Evolutionary conservation across 2,329 filamentous ascomycete genomes (phyloP), one percentile per base, ranked within the genome.

Genomic region (Salinomyces thailandicus): DNA sequence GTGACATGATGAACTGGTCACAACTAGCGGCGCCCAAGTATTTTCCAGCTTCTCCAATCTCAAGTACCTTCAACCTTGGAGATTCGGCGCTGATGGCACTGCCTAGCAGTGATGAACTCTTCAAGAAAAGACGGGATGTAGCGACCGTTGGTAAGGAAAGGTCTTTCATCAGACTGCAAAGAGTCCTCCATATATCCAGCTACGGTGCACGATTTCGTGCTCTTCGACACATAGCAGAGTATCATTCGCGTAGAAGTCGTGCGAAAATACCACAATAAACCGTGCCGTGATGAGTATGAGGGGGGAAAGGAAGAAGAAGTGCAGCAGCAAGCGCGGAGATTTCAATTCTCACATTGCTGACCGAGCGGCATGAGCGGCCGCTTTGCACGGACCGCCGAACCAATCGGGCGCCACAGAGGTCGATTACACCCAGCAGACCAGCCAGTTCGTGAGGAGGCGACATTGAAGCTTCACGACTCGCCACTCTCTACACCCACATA

Each of bases 201-300:
- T 78, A 72, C 71, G 71, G 67, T 62, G 72, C 72, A 57, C 60
- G 49, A 50, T 59, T 57, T 60, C 61, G 62, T 71, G 62, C 58
- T 78, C 72, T 79, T 55, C 72, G 70, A 66, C 67, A 73, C 68
- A 63, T 71, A 71, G 68, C 66, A 79, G 75, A 75, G 73, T 72
- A 72, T 58, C 62, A 58, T 64, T 26, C 59, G 63, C 66, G 72
- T 67, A 48, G 55, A 49, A 40, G 31, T 26, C 26, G 20, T 9
- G 37, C 40, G 41, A 44, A 39, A 29, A 43, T 69, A 73, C 73
- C 72, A 79, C 75, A 79, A 79, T 79, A 79, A 72, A 70, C 62
- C 64, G 71, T 66, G 72, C 65, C 71, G 72, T 58, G 35, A 76
- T 72, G 71, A 75, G 71, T 72, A 61, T 53, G 58, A 55, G 55